Evolutionary conservation across 192 early-diverging fungal species (phyloP).

Genomic region (Backusella tarrabulga): DNA sequence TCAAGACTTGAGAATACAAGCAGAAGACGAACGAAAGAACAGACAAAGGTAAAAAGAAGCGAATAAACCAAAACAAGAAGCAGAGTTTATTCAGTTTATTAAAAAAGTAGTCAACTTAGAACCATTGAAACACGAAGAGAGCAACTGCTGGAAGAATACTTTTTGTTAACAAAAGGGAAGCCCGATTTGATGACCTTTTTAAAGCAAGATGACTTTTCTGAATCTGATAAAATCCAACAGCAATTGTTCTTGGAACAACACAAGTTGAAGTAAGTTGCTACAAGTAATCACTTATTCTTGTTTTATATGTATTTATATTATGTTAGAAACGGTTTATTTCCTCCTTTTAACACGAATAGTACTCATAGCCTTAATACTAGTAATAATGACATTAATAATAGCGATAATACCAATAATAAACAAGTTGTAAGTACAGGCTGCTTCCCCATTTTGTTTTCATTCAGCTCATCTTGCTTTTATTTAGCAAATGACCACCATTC

Average conservation of each 20-base stretch:
- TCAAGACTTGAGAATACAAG: conserved; percentile 12
- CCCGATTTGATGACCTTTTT: conserved; percentile 14
- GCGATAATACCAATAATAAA: background rate
- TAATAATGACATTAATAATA: too few relatives aligned
- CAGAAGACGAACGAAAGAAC: conserved; percentile 11
- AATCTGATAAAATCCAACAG: conserved; percentile 10
- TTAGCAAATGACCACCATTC: background rate
- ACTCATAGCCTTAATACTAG: background rate
- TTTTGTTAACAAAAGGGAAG: conserved; percentile 17
- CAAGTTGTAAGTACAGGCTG: background rate
- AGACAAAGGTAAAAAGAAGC: background rate
- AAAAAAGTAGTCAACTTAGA: conserved; percentile 2
- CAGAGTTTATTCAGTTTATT: background rate
- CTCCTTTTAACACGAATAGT: background rate
- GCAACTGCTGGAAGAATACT: conserved; percentile 17
- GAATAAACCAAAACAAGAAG: background rate
- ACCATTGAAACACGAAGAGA: conserved; percentile 10
- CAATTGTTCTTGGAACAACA: conserved; percentile 18
- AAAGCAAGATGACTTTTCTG: conserved; percentile 16
- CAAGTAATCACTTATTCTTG: background rate
- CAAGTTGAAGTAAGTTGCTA: conserved; percentile 10
- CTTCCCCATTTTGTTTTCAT: background rate
- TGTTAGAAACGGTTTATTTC: conserved; percentile 7
- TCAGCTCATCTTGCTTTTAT: background rate
- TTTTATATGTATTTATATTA: background rate